Evolutionary conservation across 805 yeast species (phyloP).

Genomic region (Saturnispora ahearnii): DNA sequence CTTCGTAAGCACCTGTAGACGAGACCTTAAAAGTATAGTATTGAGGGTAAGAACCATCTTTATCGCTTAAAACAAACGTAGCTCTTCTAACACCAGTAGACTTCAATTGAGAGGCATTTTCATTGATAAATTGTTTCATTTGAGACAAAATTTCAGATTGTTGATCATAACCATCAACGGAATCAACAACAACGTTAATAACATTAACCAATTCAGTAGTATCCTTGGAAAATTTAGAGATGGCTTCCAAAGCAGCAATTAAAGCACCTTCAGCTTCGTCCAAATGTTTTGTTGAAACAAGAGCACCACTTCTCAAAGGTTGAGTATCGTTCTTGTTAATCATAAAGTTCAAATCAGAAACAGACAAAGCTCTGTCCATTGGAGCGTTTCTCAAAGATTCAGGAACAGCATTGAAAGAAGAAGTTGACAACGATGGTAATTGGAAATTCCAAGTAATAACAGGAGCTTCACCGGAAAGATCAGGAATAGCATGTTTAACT

Average conservation of each 20-base stretch:
- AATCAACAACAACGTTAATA: conserved; percentile 68
- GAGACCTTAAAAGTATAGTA: conserved; percentile 77
- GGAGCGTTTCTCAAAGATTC: conserved; percentile 24
- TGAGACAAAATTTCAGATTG: conserved; percentile 62
- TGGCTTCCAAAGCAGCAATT: conserved; percentile 60
- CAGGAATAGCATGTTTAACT: conserved; percentile 48
- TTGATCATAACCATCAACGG: conserved; percentile 60
- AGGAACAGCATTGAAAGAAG: conserved; percentile 67
- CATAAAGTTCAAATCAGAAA: conserved; percentile 82
- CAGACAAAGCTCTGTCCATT: conserved; percentile 83
- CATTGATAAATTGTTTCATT: conserved; percentile 56
- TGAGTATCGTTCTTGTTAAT: conserved; percentile 59
- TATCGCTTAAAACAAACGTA: conserved; percentile 80
- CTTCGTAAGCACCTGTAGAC: conserved; percentile 58
- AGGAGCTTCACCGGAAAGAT: conserved; percentile 45
- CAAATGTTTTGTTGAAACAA: conserved; percentile 70
- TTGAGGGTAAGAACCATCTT: conserved; percentile 83
- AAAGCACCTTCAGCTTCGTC: conserved; percentile 87
- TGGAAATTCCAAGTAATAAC: conserved; percentile 83
- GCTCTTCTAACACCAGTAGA: conserved; percentile 81
- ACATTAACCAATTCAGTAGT: conserved; percentile 57
- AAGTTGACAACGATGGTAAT: conserved; percentile 61
- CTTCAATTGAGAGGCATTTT: conserved; percentile 59
- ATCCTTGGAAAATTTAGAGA: conserved; percentile 39
- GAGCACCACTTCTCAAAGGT: conserved; percentile 75